phyloP scores from a whole-genome alignment of 1,284 basidiomycete genomes.

The Polyporus tsugae region DNA sequence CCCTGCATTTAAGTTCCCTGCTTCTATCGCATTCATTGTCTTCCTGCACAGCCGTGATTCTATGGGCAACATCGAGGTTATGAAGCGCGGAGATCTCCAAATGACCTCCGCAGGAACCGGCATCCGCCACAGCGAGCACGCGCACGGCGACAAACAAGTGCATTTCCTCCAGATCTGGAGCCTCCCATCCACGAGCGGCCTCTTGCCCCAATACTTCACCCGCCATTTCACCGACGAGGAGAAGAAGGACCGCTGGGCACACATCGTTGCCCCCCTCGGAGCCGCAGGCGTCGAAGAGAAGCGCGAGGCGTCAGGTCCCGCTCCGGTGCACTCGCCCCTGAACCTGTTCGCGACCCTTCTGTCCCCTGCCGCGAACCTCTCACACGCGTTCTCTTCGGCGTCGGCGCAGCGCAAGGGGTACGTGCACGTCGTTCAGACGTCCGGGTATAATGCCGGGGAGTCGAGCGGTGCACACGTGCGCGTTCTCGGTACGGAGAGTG shows the following conservation, averaged over 20 bases:
- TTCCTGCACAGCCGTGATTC: slow-evolving; percentile 75
- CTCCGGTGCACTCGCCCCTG: slow-evolving; percentile 73
- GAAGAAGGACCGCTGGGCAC: slow-evolving; percentile 72
- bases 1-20: background rate
- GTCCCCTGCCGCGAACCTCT: slow-evolving; percentile 58
- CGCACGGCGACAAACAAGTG: slow-evolving; percentile 63
- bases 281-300: slow-evolving; percentile 56
- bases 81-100: slow-evolving; percentile 89
- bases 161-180: slow-evolving; percentile 95
- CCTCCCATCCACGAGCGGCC: slow-evolving; percentile 61
- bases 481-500: slow-evolving; percentile 48
- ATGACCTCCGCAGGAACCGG: slow-evolving; percentile 91
- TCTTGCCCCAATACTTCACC: slow-evolving; percentile 84
- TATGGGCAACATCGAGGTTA: slow-evolving; percentile 89
- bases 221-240: slow-evolving; percentile 86
- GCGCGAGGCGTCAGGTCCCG: slow-evolving; percentile 76
- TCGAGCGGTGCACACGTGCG: slow-evolving; percentile 60
- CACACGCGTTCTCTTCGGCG: slow-evolving; percentile 50
- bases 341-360: slow-evolving; percentile 75
- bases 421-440: slow-evolving; percentile 78
- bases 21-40: slow-evolving; percentile 14
- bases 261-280: slow-evolving; percentile 17
- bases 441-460: slow-evolving; percentile 71
- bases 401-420: slow-evolving; percentile 49
- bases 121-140: slow-evolving; percentile 85